These are phyloP conservation scores for Ceratorhiza oryzae-sativae DNA, from an alignment of 1,284 basidiomycete species.

Conservation along the genomic window DNA sequence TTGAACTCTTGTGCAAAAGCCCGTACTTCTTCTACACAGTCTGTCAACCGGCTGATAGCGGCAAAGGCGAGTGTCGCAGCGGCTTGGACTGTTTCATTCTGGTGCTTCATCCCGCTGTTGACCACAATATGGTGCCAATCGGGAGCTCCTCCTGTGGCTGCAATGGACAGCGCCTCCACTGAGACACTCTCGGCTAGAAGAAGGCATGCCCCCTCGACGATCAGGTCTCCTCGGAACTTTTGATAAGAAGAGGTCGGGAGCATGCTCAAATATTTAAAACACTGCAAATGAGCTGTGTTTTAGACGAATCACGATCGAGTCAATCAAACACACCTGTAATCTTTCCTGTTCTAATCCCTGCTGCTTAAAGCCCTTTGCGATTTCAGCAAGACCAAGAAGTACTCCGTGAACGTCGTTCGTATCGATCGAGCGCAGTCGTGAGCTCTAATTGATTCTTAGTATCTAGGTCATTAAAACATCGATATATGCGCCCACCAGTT, in stretches of 20 bases:
- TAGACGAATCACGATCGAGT: neutral
- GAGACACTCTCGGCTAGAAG: constrained; percentile 75
- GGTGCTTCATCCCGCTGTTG: constrained; percentile 75
- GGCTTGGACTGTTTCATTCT: constrained; percentile 71
- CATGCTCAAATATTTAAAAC: constrained; percentile 60
- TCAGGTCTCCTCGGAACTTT: constrained; percentile 73
- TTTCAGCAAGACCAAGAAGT: constrained; percentile 74
- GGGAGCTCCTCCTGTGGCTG: constrained; percentile 54
- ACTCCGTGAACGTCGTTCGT: constrained; percentile 79
- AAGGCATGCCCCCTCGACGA: constrained; percentile 76
- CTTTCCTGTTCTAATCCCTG: constrained; percentile 48
- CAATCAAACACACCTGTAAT: constrained; percentile 53
- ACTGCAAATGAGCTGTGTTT: constrained; percentile 43
- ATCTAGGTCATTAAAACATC: neutral
- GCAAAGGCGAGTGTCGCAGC: constrained; percentile 72
- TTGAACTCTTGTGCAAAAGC: constrained; percentile 75
- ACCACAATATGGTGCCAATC: constrained; percentile 71
- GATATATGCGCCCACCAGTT: constrained; percentile 57
- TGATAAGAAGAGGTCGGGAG: constrained; percentile 65
- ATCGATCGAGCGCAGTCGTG: constrained; percentile 71
- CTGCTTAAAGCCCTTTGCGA: constrained; percentile 63
- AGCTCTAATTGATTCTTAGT: constrained; percentile 54
- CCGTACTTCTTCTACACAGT: constrained; percentile 66
- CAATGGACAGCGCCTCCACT: constrained; percentile 55
- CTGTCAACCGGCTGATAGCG: constrained; percentile 68